Evolutionary conservation across 441 rosid genomes (phyloP).

Genomic region (Gossypium gossypioides): DNA sequence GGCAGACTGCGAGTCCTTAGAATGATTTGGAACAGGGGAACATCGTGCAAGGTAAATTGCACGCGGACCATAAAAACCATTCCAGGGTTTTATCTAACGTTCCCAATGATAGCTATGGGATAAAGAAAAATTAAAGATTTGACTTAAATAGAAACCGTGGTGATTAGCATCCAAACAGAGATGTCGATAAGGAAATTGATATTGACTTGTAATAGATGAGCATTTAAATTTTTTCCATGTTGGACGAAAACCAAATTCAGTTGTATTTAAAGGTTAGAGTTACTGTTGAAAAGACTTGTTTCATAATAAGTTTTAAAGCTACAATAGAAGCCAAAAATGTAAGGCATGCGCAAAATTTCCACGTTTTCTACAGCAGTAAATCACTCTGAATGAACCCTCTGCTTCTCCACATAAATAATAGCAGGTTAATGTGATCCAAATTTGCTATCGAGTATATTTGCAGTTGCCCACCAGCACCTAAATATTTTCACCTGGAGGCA

Average conservation of each 20-base stretch:
- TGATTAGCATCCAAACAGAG: neutral
- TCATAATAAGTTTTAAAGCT: neutral
- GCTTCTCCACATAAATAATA: neutral
- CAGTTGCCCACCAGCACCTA: constrained; percentile 10
- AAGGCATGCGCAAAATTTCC: neutral
- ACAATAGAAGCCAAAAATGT: neutral
- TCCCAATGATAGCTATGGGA: neutral
- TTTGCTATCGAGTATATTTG: neutral
- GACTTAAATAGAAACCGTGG: neutral
- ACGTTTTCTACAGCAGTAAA: neutral
- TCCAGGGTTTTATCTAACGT: neutral
- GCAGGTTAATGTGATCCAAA: constrained; percentile 6
- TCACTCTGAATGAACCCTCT: neutral
- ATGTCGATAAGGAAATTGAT: neutral
- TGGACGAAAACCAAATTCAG: neutral
- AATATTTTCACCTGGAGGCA: constrained; percentile 78
- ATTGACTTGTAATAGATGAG: neutral
- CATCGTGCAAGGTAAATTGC: neutral
- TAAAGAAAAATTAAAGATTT: neutral
- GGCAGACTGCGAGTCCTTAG: neutral
- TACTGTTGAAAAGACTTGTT: neutral
- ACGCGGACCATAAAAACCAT: neutral
- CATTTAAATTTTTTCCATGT: neutral
- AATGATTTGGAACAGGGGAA: neutral
- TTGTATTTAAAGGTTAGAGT: neutral